Evolutionary conservation across 805 yeast species (phyloP), one percentile per base, ranked within the genome.

Genomic region (Schwanniomyces occidentalis): DNA sequence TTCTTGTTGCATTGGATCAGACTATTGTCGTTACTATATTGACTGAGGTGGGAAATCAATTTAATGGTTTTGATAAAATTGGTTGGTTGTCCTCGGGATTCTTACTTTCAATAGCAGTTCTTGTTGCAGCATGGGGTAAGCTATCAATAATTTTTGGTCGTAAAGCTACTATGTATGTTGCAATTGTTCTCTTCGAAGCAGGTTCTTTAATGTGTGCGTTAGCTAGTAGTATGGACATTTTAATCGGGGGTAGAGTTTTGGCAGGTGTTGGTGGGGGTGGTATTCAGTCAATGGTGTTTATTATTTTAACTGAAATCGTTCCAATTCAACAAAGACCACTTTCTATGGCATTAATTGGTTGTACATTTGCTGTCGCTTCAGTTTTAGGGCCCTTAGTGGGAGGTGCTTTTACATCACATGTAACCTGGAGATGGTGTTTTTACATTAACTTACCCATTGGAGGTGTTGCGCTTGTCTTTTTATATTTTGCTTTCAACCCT

Each of bases 341-440:
- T 27, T 50, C 59, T 4, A 53, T 65, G 46, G 56, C 65, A 5
- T 35, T 57, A 4, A 42, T 65, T n/a, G 67, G 71, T 2, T 46
- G 58, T n/a, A 59, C 65, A 1, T 76, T 69, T 49, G 71, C 75
- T 0, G 52, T 73, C 5, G 71, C 80, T 1, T 63, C 76, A 3
- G 75, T 75, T 4, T 44, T 67, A 14, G 88, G 87, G 1, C 87
- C 88, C 0, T 54, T 79, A 14, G 51, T 82, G 15, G 87, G 87
- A 9, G 87, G 87, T 29, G 78, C 77, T 0, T 72, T 82, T 39
- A 69, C 85, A 2, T 52, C 73, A 3, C 56, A 69, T 30, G 75
- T 69, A 6, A 56, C 75, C n/a, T 82, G 89, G 88, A 66, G 88
- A 50, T 82, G 89, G 87, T 76, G 85, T 48, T 83, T 81, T 52